Base-by-base conservation (phyloP, 2,329 filamentous ascomycete genomes). In the Graphilbum fragrans region DNA sequence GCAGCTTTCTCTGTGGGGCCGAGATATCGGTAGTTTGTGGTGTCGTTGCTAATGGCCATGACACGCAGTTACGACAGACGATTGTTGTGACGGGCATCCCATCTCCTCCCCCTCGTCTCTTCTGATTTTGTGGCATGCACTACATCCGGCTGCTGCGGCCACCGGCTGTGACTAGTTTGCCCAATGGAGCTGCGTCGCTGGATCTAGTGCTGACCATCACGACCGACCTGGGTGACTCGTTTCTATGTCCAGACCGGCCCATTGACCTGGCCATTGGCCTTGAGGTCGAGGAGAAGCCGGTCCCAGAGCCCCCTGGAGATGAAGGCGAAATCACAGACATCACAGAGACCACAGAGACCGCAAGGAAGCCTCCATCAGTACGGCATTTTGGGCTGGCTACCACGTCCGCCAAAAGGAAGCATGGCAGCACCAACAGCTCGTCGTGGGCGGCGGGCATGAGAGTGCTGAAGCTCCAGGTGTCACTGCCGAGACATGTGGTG, bases 191-290 rank as follows among this genome's bases (percentile, higher is more conserved):
- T 44, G 48, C 44, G 48, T 58, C 49, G 17, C 50, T 70, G 8
- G 61, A 63, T 38, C 51, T 77, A 4, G 58, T 72, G 1, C 57
- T 77, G 45, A 67, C 70, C 45, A 66, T 77, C 48, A 74, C 70
- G 11, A 77, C 72, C 12, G 72, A 77, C 45, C 61, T 77, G 2
- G 70, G 72, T 25, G 73, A 77, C 50, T 61, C 69, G 1, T 72
- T 72, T 38, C 62, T 77, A 11, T 57, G 49, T n/a, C 66, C 68
- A 1, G 55, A 60, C 14, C 52, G 54, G 17, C 62, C 69, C 5
- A 44, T 75, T n/a, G 57, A 60, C 14, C 55, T 77, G 3, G 53
- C 51, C 10, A 53, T 63, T 14, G 46, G 53, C 36, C 38, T 52
- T 11, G 41, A 57, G 16, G 41, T n/a, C 6, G 33, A 23, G 37